phyloP scores from a whole-genome alignment of 148 eudicot genomes.

The Polygonum aviculare region DNA sequence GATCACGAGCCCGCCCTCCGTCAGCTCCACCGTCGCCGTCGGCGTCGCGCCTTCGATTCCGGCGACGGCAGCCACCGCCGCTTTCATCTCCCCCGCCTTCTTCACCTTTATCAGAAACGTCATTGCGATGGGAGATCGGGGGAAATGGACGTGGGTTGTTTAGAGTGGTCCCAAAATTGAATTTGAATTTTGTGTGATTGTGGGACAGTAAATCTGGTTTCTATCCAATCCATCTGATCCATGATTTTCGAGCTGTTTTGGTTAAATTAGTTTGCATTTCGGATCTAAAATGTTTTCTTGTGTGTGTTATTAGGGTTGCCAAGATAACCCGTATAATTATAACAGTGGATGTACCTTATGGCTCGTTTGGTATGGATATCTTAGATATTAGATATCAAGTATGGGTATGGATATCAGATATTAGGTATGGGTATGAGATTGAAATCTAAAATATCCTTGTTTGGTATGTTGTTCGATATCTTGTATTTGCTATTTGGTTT shows the following conservation, averaged over 20 bases:
- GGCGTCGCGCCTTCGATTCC: constrained; percentile 5
- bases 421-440: too few species aligned
- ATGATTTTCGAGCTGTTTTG: neutral
- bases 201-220: neutral
- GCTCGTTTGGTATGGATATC: too few species aligned
- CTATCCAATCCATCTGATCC: neutral
- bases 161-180: neutral
- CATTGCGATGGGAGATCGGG: neutral
- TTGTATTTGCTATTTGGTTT: too few species aligned
- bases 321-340: too few species aligned
- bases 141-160: neutral
- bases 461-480: too few species aligned
- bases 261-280: neutral
- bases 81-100: constrained; percentile 3
- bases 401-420: too few species aligned
- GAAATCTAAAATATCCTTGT: too few species aligned
- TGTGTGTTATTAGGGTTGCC: too few species aligned
- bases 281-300: neutral
- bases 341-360: too few species aligned
- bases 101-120: constrained; percentile 9
- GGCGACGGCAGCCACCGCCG: constrained; percentile 2
- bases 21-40: constrained; percentile 11
- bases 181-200: neutral
- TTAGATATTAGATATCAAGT: too few species aligned
- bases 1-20: neutral